A percentile compares a stretch with the other conserved stretches of the same genome.
Evolutionary conservation across 2,329 filamentous ascomycete genomes (phyloP).

Genomic region (Pseudogymnoascus sp.): DNA sequence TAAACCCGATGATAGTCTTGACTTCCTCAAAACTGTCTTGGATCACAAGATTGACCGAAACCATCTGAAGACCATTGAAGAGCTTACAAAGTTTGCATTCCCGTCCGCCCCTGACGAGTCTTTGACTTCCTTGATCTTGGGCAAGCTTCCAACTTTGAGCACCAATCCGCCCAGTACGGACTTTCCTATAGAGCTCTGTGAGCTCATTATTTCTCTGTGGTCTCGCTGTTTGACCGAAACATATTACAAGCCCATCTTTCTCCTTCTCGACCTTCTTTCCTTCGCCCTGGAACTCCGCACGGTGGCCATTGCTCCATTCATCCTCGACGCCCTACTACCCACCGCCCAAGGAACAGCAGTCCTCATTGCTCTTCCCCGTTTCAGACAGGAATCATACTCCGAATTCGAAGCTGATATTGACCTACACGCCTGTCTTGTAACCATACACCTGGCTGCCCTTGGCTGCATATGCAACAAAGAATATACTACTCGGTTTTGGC

Average conservation of each 20-base stretch:
- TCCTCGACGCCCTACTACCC: constrained; percentile 50
- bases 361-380: constrained; percentile 39
- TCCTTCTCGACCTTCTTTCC: constrained; percentile 56
- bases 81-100: constrained; percentile 55
- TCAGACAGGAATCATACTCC: constrained; percentile 36
- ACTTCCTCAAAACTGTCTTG: constrained; percentile 30
- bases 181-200: constrained; percentile 54
- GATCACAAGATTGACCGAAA: constrained; percentile 33
- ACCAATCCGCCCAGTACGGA: constrained; percentile 41
- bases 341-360: constrained; percentile 50
- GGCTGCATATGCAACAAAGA: constrained; percentile 42
- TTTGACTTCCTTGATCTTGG: constrained; percentile 59
- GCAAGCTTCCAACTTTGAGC: constrained; percentile 54
- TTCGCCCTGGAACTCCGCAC: constrained; percentile 58
- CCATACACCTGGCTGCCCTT: constrained; percentile 57
- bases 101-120: constrained; percentile 55
- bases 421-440: constrained; percentile 52
- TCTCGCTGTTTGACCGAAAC: constrained; percentile 56
- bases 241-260: constrained; percentile 52
- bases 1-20: constrained; percentile 34
- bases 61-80: constrained; percentile 58
- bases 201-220: constrained; percentile 60
- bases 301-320: constrained; percentile 47
- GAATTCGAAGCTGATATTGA: constrained; percentile 50
- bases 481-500: constrained; percentile 41